Percentiles rank a stretch among this genome's conserved stretches.
Evolutionary conservation across 2,329 filamentous ascomycete species (phyloP).

Genomic region (Geosmithia morbida): DNA sequence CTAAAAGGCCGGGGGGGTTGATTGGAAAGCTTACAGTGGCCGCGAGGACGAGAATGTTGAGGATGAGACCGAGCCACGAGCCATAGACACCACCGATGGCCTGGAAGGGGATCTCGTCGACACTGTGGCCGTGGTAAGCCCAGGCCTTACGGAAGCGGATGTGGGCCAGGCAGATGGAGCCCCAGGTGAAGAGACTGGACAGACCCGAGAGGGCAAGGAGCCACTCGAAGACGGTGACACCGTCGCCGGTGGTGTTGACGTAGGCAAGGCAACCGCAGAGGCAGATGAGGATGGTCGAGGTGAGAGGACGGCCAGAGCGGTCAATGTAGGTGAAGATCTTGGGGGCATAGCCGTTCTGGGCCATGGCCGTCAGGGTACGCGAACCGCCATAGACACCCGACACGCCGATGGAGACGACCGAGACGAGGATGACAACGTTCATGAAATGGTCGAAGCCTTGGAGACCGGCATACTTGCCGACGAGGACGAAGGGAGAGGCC

Average conservation of each 20-base stretch:
- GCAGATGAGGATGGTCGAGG: constrained; percentile 24
- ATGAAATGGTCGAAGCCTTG: constrained; percentile 29
- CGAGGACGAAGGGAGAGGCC: constrained; percentile 32
- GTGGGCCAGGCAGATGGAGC: constrained; percentile 46
- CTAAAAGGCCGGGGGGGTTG: too few species aligned
- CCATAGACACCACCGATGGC: constrained; percentile 47
- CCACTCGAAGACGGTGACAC: constrained; percentile 43
- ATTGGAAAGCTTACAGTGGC: constrained; percentile 27
- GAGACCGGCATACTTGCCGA: constrained; percentile 29
- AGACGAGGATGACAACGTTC: constrained; percentile 35
- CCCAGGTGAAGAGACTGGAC: constrained; percentile 49
- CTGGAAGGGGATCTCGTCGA: constrained; percentile 54
- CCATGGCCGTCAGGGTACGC: constrained; percentile 35
- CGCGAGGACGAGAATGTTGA: constrained; percentile 39
- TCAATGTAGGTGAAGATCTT: constrained; percentile 35
- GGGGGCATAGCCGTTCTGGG: constrained; percentile 35
- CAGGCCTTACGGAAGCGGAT: constrained; percentile 51
- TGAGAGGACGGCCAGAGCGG: constrained; percentile 31
- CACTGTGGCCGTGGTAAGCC: constrained; percentile 38
- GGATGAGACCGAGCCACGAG: constrained; percentile 44
- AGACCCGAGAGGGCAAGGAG: constrained; percentile 47
- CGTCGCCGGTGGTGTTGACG: constrained; percentile 25
- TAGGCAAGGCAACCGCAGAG: constrained; percentile 29
- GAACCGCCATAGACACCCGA: constrained; percentile 37
- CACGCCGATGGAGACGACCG: constrained; percentile 35